Evolutionary conservation across 1,284 basidiomycete species (phyloP).

Genomic region (Moniliophthora roreri): DNA sequence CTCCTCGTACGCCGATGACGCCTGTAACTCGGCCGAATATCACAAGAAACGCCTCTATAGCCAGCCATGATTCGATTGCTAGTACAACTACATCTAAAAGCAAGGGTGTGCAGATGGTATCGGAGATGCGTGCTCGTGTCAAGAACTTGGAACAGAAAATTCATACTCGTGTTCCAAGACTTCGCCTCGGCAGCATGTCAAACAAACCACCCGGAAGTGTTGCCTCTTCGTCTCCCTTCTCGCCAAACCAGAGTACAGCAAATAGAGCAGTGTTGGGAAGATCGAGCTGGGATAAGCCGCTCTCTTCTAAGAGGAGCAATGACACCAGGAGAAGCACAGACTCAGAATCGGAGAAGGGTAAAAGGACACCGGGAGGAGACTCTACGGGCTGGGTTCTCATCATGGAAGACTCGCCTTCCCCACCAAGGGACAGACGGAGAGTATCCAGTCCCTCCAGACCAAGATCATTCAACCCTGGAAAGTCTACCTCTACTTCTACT

Average conservation of each 20-base stretch:
- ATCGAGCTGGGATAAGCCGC: constrained; percentile 38
- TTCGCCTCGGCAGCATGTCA: constrained; percentile 74
- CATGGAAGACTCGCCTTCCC: constrained; percentile 78
- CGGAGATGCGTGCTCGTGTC: constrained; percentile 82
- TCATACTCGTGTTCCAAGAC: constrained; percentile 76
- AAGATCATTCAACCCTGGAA: constrained; percentile 36
- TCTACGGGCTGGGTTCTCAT: constrained; percentile 79
- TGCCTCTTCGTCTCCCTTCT: constrained; percentile 32
- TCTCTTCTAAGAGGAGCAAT: constrained; percentile 34
- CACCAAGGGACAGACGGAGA: constrained; percentile 56
- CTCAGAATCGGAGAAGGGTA: constrained; percentile 35
- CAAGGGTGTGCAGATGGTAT: constrained; percentile 85
- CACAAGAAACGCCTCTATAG: constrained; percentile 41
- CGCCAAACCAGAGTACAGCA: constrained; percentile 30
- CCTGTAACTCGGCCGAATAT: constrained; percentile 43
- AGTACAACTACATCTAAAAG: constrained; percentile 58
- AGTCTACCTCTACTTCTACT: constrained; percentile 32
- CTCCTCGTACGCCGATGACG: constrained; percentile 45
- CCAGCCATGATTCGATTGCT: constrained; percentile 34
- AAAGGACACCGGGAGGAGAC: constrained; percentile 50
- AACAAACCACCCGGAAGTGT: constrained; percentile 43
- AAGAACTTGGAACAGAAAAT: constrained; percentile 80
- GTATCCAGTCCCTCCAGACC: constrained; percentile 57
- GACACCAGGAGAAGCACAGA: constrained; percentile 46
- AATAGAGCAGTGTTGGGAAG: constrained; percentile 31